Evolutionary conservation across 2,329 filamentous ascomycete species (phyloP), one percentile per base, ranked within the genome.

Genomic region (Penicillium aurantiogriseum): DNA sequence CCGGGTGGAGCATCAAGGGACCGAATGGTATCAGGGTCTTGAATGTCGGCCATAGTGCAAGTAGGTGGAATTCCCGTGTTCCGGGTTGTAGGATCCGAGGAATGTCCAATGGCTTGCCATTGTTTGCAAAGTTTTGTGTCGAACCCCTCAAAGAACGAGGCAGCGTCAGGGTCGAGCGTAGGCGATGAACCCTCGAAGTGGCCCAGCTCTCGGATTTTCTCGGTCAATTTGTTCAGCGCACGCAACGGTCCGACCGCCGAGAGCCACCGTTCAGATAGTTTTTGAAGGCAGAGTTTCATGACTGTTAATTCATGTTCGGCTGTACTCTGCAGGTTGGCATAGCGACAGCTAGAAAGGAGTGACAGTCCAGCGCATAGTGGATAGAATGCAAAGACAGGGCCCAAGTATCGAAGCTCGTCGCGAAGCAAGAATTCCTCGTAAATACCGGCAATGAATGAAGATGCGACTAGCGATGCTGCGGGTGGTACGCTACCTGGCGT

Each of bases 351-450:
- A 2, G 75, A 76, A 0, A 77, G 68, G n/a, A 76, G 69, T 0
- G 74, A 69, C 35, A 77, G 65, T 0, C 76, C 76, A 2, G 76
- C 74, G 13, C 71, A 72, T 3, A 77, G 67, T 17, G 72, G 73
- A 51, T 77, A 77, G 59, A 78, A 77, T 4, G 76, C 74, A 53
- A 74, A 77, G 4, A 76, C 74, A 0, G 76, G 74, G 0, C 75
- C 76, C 1, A 77, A 62, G 27, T 73, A 76, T 23, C 73, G 71
- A 11, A 78, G 67, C 47, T 79, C 75, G 50, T 76, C 75, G 0
- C 73, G 66, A 23, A 74, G 70, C 23, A 78, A 70, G 45, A 78
- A 75, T 42, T 76, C 73, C 51, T 77, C 75, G 29, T 75, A 77
- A 2, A 79, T 74, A 0, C 76, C 75, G 0, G 73, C 74, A 25